Evolutionary conservation across 371 early-diverging fungal genomes (phyloP).

Genomic region (Capillidium rhysosporum): DNA sequence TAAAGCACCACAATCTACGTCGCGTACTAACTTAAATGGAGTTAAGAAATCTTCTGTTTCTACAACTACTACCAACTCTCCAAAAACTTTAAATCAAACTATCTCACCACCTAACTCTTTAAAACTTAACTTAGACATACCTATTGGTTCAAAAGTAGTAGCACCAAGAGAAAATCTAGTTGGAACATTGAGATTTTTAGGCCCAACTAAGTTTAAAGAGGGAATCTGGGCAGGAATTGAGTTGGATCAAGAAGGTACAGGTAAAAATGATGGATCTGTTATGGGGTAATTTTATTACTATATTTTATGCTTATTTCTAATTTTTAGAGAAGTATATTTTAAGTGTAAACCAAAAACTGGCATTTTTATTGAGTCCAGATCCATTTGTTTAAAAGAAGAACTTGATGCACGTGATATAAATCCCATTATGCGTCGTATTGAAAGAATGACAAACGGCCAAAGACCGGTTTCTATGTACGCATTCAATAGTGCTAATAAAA

Average conservation of each 20-base stretch:
- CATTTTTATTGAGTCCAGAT: slow-evolving; percentile 24
- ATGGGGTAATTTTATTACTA: slow-evolving; percentile 25
- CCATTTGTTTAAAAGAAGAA: too few species aligned
- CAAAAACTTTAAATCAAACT: too few species aligned
- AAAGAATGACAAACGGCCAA: too few species aligned
- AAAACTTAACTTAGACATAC: background rate
- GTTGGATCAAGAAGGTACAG: slow-evolving; percentile 42
- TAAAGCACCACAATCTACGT: too few species aligned
- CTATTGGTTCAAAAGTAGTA: background rate
- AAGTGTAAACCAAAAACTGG: slow-evolving; percentile 40
- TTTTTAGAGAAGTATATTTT: slow-evolving; percentile 36
- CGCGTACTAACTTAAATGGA: too few species aligned
- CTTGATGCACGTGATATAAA: too few species aligned
- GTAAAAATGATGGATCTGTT: slow-evolving; percentile 62
- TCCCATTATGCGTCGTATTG: too few species aligned
- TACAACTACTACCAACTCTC: too few species aligned
- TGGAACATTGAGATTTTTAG: slow-evolving; percentile 55
- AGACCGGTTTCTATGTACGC: too few species aligned
- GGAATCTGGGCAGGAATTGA: slow-evolving; percentile 70
- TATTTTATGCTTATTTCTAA: background rate
- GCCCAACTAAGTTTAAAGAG: slow-evolving; percentile 38
- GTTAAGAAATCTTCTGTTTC: too few species aligned
- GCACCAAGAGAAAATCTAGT: slow-evolving; percentile 7
- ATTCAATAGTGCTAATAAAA: too few species aligned
- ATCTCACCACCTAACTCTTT: too few species aligned